Percentiles rank a stretch among this genome's conserved stretches.
phyloP scores from a whole-genome alignment of 352 stramenopile species.

The Discostella stelligera region DNA sequence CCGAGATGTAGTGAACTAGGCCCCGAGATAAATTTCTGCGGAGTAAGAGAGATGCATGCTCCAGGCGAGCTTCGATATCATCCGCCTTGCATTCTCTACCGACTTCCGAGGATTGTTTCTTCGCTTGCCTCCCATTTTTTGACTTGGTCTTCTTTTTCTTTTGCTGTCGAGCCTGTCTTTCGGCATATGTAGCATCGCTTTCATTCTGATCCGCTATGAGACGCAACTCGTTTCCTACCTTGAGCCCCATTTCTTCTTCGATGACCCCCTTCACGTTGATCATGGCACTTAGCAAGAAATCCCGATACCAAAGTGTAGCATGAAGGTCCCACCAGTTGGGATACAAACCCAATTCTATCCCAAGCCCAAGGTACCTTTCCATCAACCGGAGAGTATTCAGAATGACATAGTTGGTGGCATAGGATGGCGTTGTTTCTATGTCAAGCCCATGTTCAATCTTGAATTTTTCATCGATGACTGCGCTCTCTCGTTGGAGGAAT shows the following conservation, averaged over 20 bases:
- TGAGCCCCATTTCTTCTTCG: slow-evolving; percentile 36
- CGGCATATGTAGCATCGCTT: slow-evolving; percentile 18
- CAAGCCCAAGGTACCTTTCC: slow-evolving; percentile 63
- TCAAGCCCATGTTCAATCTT: slow-evolving; percentile 38
- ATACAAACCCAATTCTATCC: slow-evolving; percentile 62
- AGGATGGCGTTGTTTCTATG: slow-evolving; percentile 45
- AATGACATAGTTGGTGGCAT: slow-evolving; percentile 62
- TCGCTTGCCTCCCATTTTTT: slow-evolving; percentile 57
- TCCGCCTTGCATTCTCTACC: slow-evolving; percentile 22
- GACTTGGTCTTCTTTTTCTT: slow-evolving; percentile 47
- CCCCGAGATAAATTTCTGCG: slow-evolving; percentile 67
- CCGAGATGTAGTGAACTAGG: slow-evolving; percentile 57
- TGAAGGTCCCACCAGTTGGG: slow-evolving; percentile 60
- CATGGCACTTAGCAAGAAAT: slow-evolving; percentile 68
- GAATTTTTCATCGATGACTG: slow-evolving; percentile 56
- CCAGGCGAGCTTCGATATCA: slow-evolving; percentile 66
- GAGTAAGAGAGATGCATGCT: slow-evolving; percentile 49
- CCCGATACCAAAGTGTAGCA: slow-evolving; percentile 72
- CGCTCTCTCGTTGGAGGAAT: slow-evolving; percentile 56
- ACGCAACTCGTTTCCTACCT: slow-evolving; percentile 40
- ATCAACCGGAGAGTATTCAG: slow-evolving; percentile 57
- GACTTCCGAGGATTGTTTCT: slow-evolving; percentile 17
- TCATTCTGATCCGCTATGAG: slow-evolving; percentile 35
- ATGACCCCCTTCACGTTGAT: slow-evolving; percentile 58
- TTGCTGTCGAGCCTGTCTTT: slow-evolving; percentile 12